Evolutionary conservation across 2,329 filamentous ascomycete species (phyloP).

Genomic region (Fusarium sp.): DNA sequence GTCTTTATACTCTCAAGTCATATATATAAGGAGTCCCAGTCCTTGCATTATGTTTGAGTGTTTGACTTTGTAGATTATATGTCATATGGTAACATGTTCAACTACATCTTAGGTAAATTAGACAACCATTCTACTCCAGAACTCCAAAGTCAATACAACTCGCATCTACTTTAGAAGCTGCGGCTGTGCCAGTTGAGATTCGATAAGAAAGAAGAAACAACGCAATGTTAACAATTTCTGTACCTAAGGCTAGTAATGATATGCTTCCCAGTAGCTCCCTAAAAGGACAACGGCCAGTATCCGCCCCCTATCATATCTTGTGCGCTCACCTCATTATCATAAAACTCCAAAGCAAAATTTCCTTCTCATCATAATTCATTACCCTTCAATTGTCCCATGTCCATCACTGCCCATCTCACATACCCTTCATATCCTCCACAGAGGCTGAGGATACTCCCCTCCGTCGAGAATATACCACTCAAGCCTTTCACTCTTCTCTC

Average conservation of each 20-base stretch:
- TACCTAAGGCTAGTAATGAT: neutral
- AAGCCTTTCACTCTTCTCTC: constrained; percentile 4
- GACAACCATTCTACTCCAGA: no score
- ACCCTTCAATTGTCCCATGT: neutral
- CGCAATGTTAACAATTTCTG: neutral
- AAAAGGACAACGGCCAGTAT: neutral
- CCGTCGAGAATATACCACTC: constrained; percentile 29
- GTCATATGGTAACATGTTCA: no score
- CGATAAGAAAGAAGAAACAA: neutral
- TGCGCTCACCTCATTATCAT: neutral
- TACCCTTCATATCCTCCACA: constrained; percentile 4
- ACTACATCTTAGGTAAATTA: no score
- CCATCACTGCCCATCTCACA: neutral
- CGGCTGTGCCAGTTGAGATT: neutral
- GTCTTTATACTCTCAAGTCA: neutral
- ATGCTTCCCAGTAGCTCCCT: neutral
- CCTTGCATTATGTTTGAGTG: no score
- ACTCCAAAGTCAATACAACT: no score
- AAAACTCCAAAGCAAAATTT: neutral
- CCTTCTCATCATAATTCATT: neutral
- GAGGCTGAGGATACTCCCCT: constrained; percentile 25
- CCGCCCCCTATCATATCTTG: neutral
- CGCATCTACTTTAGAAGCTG: neutral
- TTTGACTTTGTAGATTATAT: no score
- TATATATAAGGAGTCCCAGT: neutral